Conservation (phyloP, 148 eudicot genomes). For the Selenicereus undatus region DNA sequence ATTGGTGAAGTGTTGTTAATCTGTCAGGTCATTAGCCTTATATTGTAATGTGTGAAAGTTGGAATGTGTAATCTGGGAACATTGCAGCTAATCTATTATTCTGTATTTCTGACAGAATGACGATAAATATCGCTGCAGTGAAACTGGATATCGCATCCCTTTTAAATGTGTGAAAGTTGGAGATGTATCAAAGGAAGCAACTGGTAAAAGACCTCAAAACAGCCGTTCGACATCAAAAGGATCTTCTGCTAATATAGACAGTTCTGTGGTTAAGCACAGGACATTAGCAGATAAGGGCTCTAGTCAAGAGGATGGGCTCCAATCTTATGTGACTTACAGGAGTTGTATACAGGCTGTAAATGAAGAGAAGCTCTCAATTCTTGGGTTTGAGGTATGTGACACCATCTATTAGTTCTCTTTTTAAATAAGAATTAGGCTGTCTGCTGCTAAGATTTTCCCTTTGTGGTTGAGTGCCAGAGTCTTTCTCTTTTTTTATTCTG, state of each 20-base stretch:
- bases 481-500: background rate
- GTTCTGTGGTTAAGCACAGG: constrained; percentile 31
- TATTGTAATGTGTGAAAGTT: background rate
- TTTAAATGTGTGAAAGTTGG: constrained; percentile 50
- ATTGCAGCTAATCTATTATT: constrained; percentile 7
- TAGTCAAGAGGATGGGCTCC: constrained; percentile 33
- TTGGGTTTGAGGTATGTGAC: constrained; percentile 83
- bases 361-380: constrained; percentile 74
- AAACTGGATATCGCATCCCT: constrained; percentile 94
- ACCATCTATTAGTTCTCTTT: background rate
- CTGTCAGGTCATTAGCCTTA: background rate
- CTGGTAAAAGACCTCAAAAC: constrained; percentile 27
- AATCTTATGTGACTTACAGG: constrained; percentile 62
- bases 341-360: constrained; percentile 74
- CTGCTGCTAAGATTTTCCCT: background rate
- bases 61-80: no score
- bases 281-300: constrained; percentile 38
- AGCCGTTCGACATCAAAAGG: constrained; percentile 40
- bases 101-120: constrained; percentile 42
- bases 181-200: constrained; percentile 33
- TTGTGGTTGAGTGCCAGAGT: background rate
- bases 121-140: constrained; percentile 80
- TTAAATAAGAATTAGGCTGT: background rate
- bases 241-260: constrained; percentile 17
- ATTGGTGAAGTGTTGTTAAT: background rate